Conservation (phyloP, 2,329 filamentous ascomycete species). For the Cytospora chrysosperma region DNA sequence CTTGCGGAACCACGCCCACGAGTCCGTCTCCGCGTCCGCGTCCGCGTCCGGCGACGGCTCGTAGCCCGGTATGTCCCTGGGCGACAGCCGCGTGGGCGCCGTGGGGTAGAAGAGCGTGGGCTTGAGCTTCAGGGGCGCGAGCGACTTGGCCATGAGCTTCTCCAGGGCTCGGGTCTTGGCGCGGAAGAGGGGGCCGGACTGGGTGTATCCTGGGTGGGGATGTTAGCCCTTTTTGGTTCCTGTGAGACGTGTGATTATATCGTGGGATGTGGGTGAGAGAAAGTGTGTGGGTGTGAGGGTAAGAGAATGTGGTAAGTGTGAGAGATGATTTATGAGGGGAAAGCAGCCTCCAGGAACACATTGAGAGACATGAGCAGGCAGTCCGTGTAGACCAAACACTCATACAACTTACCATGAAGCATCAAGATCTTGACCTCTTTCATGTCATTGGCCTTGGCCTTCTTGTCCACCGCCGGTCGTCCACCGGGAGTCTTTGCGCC, state of each 20-base stretch:
- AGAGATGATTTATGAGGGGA: background rate
- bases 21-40: slow-evolving; percentile 53
- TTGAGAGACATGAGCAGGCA: background rate
- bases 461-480: slow-evolving; percentile 15
- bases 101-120: slow-evolving; percentile 67
- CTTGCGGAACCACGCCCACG: slow-evolving; percentile 80
- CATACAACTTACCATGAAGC: slow-evolving; percentile 66
- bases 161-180: slow-evolving; percentile 85
- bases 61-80: slow-evolving; percentile 70
- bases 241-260: background rate
- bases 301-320: background rate
- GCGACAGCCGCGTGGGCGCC: slow-evolving; percentile 61
- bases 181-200: slow-evolving; percentile 82
- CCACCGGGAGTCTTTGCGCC: background rate
- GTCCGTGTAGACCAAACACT: background rate
- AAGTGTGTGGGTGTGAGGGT: background rate
- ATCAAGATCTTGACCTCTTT: slow-evolving; percentile 68
- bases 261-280: no score
- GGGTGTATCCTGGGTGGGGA: slow-evolving; percentile 70
- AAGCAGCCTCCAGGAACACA: background rate
- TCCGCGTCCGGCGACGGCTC: slow-evolving; percentile 40
- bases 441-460: slow-evolving; percentile 40
- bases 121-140: slow-evolving; percentile 52
- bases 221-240: background rate
- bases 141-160: slow-evolving; percentile 74